Conservation (phyloP, 768 basidiomycete species). For the Calocera cornea region DNA sequence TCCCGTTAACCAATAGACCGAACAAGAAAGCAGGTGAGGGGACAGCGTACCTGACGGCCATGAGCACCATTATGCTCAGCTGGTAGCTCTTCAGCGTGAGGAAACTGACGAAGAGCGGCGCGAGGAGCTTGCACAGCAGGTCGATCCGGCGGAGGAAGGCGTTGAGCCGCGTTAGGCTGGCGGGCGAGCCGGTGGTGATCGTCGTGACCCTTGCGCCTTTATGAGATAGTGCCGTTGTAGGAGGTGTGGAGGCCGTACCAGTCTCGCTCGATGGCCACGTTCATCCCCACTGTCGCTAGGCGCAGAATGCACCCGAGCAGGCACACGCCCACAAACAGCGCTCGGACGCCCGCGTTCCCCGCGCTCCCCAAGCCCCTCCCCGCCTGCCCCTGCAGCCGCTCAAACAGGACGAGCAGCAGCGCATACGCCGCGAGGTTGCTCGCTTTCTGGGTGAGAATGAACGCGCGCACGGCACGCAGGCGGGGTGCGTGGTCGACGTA, state of each 20-base stretch:
- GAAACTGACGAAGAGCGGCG: slow-evolving; percentile 39
- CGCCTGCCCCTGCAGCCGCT: not conserved
- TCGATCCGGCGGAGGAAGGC: slow-evolving; percentile 29
- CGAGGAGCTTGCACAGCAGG: slow-evolving; percentile 36
- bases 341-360: slow-evolving; percentile 14
- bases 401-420: slow-evolving; percentile 24
- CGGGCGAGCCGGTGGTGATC: slow-evolving; percentile 27
- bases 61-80: not conserved
- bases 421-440: slow-evolving; percentile 26
- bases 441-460: slow-evolving; percentile 32
- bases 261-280: slow-evolving; percentile 38
- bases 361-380: not conserved
- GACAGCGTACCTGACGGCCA: not conserved
- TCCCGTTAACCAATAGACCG: not conserved
- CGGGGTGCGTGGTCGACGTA: slow-evolving; percentile 31
- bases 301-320: slow-evolving; percentile 27
- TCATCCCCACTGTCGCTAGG: slow-evolving; percentile 31
- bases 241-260: slow-evolving; percentile 22
- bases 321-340: slow-evolving; percentile 27
- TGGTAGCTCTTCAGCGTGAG: slow-evolving; percentile 21
- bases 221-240: too few relatives aligned
- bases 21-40: not conserved
- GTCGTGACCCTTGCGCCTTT: slow-evolving; percentile 20
- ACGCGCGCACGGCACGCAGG: slow-evolving; percentile 28
- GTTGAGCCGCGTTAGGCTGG: slow-evolving; percentile 31